Evolutionary conservation across 495 filamentous ascomycete species (phyloP).

Genomic region (Trichoderma erinaceum): DNA sequence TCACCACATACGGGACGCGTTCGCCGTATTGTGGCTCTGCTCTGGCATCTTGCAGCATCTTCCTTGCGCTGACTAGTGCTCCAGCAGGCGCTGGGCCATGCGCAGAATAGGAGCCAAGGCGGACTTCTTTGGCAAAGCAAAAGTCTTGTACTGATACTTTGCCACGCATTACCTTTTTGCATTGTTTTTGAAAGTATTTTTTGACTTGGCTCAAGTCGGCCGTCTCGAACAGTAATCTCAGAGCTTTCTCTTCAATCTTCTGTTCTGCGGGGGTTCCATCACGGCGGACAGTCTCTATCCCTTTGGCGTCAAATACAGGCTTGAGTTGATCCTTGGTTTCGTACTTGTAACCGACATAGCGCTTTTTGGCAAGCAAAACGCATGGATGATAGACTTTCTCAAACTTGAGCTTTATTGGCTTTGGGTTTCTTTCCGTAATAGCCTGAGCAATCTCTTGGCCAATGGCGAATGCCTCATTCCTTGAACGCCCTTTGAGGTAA

Average conservation of each 20-base stretch:
- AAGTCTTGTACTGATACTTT: constrained; percentile 90
- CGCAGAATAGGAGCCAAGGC: constrained; percentile 82
- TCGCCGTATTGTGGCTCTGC: constrained; percentile 93
- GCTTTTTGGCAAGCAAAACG: constrained; percentile 90
- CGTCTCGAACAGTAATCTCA: constrained; percentile 80
- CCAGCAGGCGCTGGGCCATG: constrained; percentile 68
- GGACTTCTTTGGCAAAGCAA: constrained; percentile 87
- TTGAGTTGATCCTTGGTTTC: constrained; percentile 68
- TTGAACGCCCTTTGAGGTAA: constrained; percentile 77
- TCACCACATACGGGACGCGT: constrained; percentile 87
- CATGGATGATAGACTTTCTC: constrained; percentile 98
- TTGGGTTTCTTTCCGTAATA: constrained; percentile 84
- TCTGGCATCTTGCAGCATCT: constrained; percentile 79
- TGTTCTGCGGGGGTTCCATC: constrained; percentile 95
- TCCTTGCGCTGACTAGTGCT: constrained; percentile 74
- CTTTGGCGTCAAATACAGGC: constrained; percentile 95
- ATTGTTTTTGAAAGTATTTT: constrained; percentile 82
- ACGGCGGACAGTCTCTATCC: constrained; percentile 91
- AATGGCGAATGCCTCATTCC: constrained; percentile 83
- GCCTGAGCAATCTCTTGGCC: constrained; percentile 87
- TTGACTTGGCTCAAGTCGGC: constrained; percentile 87
- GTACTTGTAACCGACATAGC: constrained; percentile 97
- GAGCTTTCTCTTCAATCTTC: constrained; percentile 92
- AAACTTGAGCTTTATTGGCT: constrained; percentile 92
- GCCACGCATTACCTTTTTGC: constrained; percentile 86